Base-by-base conservation (phyloP, 176 grass and related monocot genomes). In the Typha latifolia region DNA sequence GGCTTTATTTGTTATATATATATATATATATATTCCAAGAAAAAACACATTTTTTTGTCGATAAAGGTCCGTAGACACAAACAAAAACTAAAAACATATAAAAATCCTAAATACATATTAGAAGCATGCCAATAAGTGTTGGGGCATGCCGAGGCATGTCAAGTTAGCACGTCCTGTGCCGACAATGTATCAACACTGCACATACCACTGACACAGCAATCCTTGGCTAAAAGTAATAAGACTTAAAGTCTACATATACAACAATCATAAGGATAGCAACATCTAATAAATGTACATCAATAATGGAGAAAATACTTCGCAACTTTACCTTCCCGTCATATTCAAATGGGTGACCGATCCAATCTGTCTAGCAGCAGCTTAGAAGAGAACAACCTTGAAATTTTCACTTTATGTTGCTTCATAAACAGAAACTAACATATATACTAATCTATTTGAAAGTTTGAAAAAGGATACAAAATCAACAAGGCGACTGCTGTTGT, bases 391-490 rank as follows among this genome's bases (percentile, higher is more conserved):
- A 85, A 66, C 66, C 43, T 51, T 22, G 86, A 87, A 88, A 19
- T 19, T 59, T 9, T 59, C 53, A 6, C 0, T 59, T 59, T 59
- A 16, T 59, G 37, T 19, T 59, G 53, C 53, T 59, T 59, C 37
- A 43, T 43, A 43, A 43, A 43, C 9, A 1, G 37, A 43, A 10
- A 43, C 37, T 43, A 43, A 43, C 37, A 43, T 43, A 43, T 43
- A 43, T 43, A 43, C 37, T 43, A 27, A 75, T 14, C 49, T 3
- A 73, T 21, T 72, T 48, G 16, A 26, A 69, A 20, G 8, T 50
- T 68, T 24, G n/a, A 75, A 13, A 8, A 83, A 84, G 93, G 93
- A 96, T 96, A 96, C 93, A 50, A 96, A 91, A 82, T 96, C 93
- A 77, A 96, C 72, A 84, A 96, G 85, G 18, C 43, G 88, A 19